Percentiles rank a stretch among this genome's conserved stretches.
phyloP scores from a whole-genome alignment of 179 eudicot species.

The Vitellaria paradoxa region DNA sequence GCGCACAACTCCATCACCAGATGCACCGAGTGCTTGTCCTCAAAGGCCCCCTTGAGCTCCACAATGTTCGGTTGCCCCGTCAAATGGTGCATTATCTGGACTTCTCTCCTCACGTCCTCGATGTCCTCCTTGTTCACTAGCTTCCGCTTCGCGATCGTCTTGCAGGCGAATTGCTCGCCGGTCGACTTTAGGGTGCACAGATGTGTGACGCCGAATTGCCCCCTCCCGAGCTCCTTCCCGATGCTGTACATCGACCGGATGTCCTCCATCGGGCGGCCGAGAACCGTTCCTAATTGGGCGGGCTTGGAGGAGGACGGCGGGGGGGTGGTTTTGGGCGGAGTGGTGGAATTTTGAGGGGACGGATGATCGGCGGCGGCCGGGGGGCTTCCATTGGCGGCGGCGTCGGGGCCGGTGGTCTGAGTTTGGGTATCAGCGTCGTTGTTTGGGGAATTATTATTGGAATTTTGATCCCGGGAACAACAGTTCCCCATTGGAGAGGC shows the following conservation, averaged over 20 bases:
- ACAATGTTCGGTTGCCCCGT: slow-evolving; percentile 44
- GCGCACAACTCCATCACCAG: slow-evolving; percentile 37
- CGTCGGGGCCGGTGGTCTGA: background rate
- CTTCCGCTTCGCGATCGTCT: slow-evolving; percentile 46
- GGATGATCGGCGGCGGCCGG: background rate
- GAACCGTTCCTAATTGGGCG: slow-evolving; percentile 28
- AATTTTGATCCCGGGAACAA: slow-evolving; percentile 15
- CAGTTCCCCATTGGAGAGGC: slow-evolving; percentile 26
- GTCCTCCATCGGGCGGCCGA: slow-evolving; percentile 46
- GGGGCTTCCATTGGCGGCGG: background rate
- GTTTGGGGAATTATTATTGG: too few species aligned
- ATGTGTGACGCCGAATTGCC: slow-evolving; percentile 39
- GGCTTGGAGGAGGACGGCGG: slow-evolving; percentile 16
- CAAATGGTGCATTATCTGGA: slow-evolving; percentile 8
- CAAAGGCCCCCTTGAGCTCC: slow-evolving; percentile 42
- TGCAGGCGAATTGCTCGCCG: slow-evolving; percentile 41
- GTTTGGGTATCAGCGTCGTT: background rate
- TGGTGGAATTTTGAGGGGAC: slow-evolving; percentile 17
- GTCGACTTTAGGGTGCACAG: slow-evolving; percentile 31
- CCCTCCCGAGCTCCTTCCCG: slow-evolving; percentile 42
- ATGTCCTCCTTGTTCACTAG: slow-evolving; percentile 36
- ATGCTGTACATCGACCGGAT: slow-evolving; percentile 21
- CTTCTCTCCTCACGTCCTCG: slow-evolving; percentile 43
- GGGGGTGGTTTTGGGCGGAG: slow-evolving; percentile 15
- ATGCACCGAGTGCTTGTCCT: slow-evolving; percentile 46